These are phyloP conservation scores for Cyclocybe aegerita DNA, from an alignment of 768 basidiomycete species.

Conservation along the genomic window DNA sequence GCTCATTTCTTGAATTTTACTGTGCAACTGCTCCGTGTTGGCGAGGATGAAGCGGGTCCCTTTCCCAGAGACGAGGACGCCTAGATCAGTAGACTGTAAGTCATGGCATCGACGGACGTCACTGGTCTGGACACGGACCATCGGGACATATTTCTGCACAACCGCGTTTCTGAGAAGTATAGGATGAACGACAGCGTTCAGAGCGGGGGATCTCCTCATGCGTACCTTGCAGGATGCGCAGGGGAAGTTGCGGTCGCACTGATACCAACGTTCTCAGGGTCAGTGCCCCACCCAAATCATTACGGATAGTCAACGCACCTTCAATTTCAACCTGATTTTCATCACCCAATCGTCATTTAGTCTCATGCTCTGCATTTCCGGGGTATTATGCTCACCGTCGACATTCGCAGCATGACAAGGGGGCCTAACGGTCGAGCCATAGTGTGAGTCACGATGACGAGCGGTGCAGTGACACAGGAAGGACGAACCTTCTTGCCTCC, in stretches of 20 bases:
- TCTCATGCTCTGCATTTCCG: neutral
- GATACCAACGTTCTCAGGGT: slow-evolving; percentile 7
- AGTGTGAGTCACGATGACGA: slow-evolving; percentile 5
- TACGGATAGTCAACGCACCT: slow-evolving; percentile 33
- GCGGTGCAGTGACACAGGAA: neutral
- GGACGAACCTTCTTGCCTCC: slow-evolving; percentile 46
- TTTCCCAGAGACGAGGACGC: slow-evolving; percentile 64
- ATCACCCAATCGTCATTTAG: slow-evolving; percentile 9
- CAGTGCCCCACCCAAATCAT: slow-evolving; percentile 5
- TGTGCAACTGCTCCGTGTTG: slow-evolving; percentile 64
- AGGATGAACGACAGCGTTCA: no score
- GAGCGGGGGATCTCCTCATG: neutral
- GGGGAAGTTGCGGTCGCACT: slow-evolving; percentile 55
- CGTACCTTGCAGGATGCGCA: slow-evolving; percentile 44
- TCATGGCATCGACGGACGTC: neutral
- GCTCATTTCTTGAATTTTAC: slow-evolving; percentile 67
- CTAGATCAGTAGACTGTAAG: slow-evolving; percentile 26
- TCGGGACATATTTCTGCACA: slow-evolving; percentile 68
- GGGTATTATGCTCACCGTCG: slow-evolving; percentile 39
- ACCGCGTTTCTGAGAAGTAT: slow-evolving; percentile 47
- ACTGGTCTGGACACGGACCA: slow-evolving; percentile 32
- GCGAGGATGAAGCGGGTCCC: slow-evolving; percentile 69
- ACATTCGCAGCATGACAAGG: slow-evolving; percentile 65
- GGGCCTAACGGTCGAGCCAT: slow-evolving; percentile 30
- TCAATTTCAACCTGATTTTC: slow-evolving; percentile 48